These are phyloP conservation scores for Nannizziopsis barbatae DNA, from an alignment of 2,329 filamentous ascomycete species.

Conservation along the genomic window DNA sequence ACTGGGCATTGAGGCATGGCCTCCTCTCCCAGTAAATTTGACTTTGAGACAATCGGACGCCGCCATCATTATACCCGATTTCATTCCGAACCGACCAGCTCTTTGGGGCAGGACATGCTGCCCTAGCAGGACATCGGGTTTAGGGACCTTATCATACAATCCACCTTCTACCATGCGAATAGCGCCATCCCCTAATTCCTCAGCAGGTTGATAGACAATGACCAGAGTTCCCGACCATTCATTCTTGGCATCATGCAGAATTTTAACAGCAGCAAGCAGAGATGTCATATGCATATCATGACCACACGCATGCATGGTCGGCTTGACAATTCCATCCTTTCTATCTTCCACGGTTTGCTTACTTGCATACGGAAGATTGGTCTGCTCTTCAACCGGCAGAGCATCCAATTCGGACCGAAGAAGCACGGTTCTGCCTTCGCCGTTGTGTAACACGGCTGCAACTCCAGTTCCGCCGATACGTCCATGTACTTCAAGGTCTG, in stretches of 20 bases:
- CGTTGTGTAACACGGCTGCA: constrained; percentile 35
- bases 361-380: constrained; percentile 40
- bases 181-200: constrained; percentile 54
- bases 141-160: constrained; percentile 42
- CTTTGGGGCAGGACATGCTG: constrained; percentile 44
- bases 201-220: constrained; percentile 55
- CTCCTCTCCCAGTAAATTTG: constrained; percentile 48
- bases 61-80: constrained; percentile 33
- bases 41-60: constrained; percentile 40
- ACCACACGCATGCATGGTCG: constrained; percentile 52
- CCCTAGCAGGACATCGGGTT: constrained; percentile 47
- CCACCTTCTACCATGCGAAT: constrained; percentile 52
- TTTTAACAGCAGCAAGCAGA: constrained; percentile 44
- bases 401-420: constrained; percentile 42
- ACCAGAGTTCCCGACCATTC: constrained; percentile 54
- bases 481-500: constrained; percentile 28
- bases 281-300: constrained; percentile 51
- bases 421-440: constrained; percentile 35
- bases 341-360: constrained; percentile 36
- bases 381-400: constrained; percentile 40
- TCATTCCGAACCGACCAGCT: constrained; percentile 32
- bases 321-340: constrained; percentile 40
- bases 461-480: constrained; percentile 40
- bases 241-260: constrained; percentile 35
- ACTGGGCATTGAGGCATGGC: constrained; percentile 49